Base-by-base conservation (phyloP, 148 eudicot genomes). In the Limonium bicolor region DNA sequence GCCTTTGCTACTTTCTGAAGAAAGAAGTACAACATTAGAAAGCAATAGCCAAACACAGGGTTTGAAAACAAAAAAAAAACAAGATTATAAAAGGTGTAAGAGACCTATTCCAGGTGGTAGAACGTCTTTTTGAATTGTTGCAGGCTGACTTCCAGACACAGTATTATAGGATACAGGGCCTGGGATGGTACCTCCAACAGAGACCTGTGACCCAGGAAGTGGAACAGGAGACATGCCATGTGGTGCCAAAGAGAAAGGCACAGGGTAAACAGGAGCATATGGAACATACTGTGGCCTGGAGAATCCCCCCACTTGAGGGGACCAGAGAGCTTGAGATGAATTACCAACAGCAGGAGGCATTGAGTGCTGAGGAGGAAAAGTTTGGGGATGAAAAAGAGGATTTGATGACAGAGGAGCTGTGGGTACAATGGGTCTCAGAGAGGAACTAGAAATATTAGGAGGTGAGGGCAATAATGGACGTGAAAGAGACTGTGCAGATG, bases 31-130 rank as follows among this genome's bases (percentile, higher is more conserved):
- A 13, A 42, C 9, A 14, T 10, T 15, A 13, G 13, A 43, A 23
- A 12, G 48, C 48, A 43, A 31, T 43, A 23, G 48, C 15, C 16
- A 13, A 12, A 43, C 24, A 35, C 2, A 35, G 21, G 31, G 21
- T 34, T 45, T 30, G 15, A 36, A 12, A 5, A 39, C 36, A 37
- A 2, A 35, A 42, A 20, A 11, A 25, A 7, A 53, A 1, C 10
- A 55, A 29, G 5, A 27, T 17, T 30, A 19, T 27, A 20, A 17
- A 7, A 41, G 50, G 50, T 46, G 34, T 38, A 50, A 50, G 57
- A 47, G 65, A 90, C 95, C 87, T 39, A 64, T 72, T 68, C 94
- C 88, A 20, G 95, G 90, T 51, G 76, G 82, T 47, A 61, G 78
- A 43, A 78, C 51, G 47, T 78, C 95, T 51, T 61, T 64, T 53